phyloP scores from a whole-genome alignment of 1,139 yeast species.

The Debaryomycetaceae sp. region DNA sequence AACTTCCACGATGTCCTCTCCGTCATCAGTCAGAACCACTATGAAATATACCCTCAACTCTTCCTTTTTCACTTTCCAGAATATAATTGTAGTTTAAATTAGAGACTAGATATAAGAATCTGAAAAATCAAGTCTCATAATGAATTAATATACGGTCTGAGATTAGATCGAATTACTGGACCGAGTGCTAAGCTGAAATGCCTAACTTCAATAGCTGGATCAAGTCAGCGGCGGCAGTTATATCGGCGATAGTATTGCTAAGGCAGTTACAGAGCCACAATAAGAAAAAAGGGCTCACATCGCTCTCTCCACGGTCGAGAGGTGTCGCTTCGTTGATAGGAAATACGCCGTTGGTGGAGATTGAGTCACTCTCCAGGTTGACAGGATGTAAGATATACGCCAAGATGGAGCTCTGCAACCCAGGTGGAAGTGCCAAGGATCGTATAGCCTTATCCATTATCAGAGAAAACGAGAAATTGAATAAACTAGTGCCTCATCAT shows the following conservation, averaged over 20 bases:
- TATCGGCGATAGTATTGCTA: conserved; percentile 11
- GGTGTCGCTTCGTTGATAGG: conserved; percentile 67
- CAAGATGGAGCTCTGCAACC: conserved; percentile 80
- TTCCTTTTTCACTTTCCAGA: too few species aligned
- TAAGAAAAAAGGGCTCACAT: conserved; percentile 10
- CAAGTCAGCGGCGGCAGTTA: conserved; percentile 14
- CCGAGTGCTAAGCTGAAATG: conserved; percentile 1
- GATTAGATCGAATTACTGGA: too few species aligned
- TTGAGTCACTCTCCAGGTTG: conserved; percentile 65
- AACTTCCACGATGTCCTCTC: conserved; percentile 5
- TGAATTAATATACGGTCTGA: too few species aligned
- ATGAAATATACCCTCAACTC: background rate
- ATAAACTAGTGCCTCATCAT: conserved; percentile 52
- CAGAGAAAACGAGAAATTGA: conserved; percentile 58
- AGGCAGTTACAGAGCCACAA: conserved; percentile 10
- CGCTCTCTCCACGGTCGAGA: conserved; percentile 28
- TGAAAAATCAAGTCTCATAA: too few species aligned
- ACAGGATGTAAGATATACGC: conserved; percentile 87
- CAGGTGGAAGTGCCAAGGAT: conserved; percentile 96
- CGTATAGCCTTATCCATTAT: conserved; percentile 88
- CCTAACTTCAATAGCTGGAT: conserved; percentile 5
- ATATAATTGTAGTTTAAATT: too few species aligned
- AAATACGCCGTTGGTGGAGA: conserved; percentile 80
- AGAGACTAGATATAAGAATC: too few species aligned
- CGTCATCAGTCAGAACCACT: background rate